Evolutionary conservation across 768 basidiomycete genomes (phyloP), one percentile per base, ranked within the genome.

Genomic region (Guyanaporus albipodus): DNA sequence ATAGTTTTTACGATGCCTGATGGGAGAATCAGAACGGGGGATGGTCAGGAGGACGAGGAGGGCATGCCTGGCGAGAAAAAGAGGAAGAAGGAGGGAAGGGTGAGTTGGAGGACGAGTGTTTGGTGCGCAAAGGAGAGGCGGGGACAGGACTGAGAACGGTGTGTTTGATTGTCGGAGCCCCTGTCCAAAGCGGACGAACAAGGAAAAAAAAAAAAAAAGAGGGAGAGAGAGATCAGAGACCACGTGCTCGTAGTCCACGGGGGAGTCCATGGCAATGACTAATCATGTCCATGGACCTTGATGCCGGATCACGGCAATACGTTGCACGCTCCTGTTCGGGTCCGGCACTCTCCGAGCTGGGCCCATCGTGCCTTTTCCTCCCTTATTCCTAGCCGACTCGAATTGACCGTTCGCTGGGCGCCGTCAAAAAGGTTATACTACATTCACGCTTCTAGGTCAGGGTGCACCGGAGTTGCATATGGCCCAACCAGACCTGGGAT

Each of bases 131-230:
- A 47, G 17, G 48, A 49, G 34, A 36, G 55, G 27, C 52, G 39
- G 19, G 38, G 45, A 29, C 35, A 50, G 24, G 36, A 46, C 56
- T 52, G 54, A 51, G 49, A 57, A 46, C 42, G 57, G 56, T 62
- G 59, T 44, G 63, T 66, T 51, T 51, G 64, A 66, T 66, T 67
- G 63, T 67, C 64, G 59, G 62, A 65, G 63, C 63, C 63, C 63
- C 63, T 65, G 63, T 66, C 63, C 59, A 64, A 59, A 48, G 50
- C 61, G 56, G 64, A 57, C 54, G 47, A 58, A 61, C 64, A 63
- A 57, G 62, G 64, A 61, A 66, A 64, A 64, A 64, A 64, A 65
- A 64, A 64, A 64, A 61, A 59, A n/a, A 61, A 66, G 66, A 64
- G 66, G 66, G 66, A 64, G 66, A 64, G 60, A 59, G 45, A 64